These are phyloP conservation scores for Sherardia arvensis DNA, from an alignment of 257 asterid species.

Conservation along the genomic window DNA sequence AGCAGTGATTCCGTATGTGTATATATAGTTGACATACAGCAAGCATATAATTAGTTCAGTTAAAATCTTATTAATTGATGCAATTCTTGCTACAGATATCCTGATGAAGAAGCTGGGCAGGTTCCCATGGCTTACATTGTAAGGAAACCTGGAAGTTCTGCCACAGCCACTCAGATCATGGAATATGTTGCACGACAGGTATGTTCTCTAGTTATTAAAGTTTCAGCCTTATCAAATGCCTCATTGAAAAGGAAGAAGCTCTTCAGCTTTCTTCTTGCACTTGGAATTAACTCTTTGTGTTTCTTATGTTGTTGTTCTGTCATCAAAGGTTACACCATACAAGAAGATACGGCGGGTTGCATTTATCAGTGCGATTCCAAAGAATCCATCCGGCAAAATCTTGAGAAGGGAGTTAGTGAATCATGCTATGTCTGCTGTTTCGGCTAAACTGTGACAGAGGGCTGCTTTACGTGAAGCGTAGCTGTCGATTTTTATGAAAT, in stretches of 20 bases:
- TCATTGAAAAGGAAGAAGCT: not conserved
- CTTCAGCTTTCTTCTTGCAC: not conserved
- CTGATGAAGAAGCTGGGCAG: constrained; percentile 92
- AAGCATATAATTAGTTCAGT: not conserved
- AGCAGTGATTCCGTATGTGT: constrained; percentile 94
- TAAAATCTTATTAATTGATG: not conserved
- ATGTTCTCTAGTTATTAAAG: constrained; percentile 2
- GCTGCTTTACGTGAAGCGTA: not conserved
- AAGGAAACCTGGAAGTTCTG: constrained; percentile 59
- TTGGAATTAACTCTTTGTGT: not conserved
- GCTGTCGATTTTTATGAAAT: not conserved
- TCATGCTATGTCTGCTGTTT: constrained; percentile 33
- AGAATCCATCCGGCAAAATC: constrained; percentile 79
- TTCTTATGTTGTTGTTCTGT: not conserved
- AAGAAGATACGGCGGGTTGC: constrained; percentile 67
- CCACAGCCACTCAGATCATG: constrained; percentile 61
- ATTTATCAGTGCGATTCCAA: constrained; percentile 62
- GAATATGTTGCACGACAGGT: constrained; percentile 63
- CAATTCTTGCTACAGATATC: constrained; percentile 46
- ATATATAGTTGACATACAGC: not conserved
- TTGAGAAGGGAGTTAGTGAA: constrained; percentile 59
- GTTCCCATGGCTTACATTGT: constrained; percentile 93
- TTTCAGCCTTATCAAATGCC: not conserved
- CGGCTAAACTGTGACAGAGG: constrained; percentile 42
- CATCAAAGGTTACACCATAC: constrained; percentile 68